Base-by-base conservation (phyloP, 1,139 yeast genomes). In the Pichia sp. region DNA sequence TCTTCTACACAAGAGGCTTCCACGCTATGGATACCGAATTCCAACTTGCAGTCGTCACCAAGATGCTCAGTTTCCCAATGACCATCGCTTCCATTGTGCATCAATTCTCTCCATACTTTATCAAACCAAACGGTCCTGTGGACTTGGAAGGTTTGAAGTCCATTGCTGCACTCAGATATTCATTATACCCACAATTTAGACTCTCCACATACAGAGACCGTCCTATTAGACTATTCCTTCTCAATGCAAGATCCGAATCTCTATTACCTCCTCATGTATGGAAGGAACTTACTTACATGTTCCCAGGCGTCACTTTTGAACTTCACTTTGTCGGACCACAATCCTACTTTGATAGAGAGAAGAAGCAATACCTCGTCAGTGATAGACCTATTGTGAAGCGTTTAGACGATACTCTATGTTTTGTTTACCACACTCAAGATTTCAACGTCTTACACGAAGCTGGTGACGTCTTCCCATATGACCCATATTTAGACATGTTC, bases 11-110 rank as follows among this genome's bases (percentile, higher is more conserved):
- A 1, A 72, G 98, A 58, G 85, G 83, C 52, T 91, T 86, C 58
- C 80, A 77, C 52, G 88, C 97, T 6, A 88, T 91, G 97, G 95
- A 91, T 59, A 84, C 96, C 10, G 96, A 88, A 58, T 91, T 85
- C 64, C 94, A 88, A 60, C 66, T 88, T 55, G 97, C 98, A 0
- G 94, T 94, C 2, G 91, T 88, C 25, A 86, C 97, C 20, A 91
- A 93, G 59, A 84, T 91, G 70, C 71, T 91, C 55, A 83, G 94
- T 33, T 91, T 87, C 59, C 98, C 98, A 29, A 64, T 86, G 42
- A 87, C 98, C 6, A 80, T 91, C 41, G 95, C 86, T 11, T 75
- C 94, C 1, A 61, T 86, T 19, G 62, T 91, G 51, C 93, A 88
- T 60, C 82, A 81, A 56, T 81, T 69, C 56, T 82, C 96, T 1